These are phyloP conservation scores for Fusarium abutilonis DNA, from an alignment of 2,329 filamentous ascomycete species.

Conservation along the genomic window DNA sequence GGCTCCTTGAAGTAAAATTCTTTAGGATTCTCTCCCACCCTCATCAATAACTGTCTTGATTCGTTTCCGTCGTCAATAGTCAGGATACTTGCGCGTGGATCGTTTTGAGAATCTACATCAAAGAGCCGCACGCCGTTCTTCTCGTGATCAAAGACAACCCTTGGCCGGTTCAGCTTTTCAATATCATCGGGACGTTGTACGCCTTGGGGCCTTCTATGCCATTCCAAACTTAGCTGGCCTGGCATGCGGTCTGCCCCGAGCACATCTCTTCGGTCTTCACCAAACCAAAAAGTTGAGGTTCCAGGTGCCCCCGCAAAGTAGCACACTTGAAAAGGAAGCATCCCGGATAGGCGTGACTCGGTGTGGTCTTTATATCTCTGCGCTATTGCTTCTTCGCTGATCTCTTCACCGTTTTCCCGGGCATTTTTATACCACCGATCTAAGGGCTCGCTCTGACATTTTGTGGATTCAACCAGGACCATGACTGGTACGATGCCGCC, in stretches of 20 bases:
- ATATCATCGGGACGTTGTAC: slow-evolving; percentile 11
- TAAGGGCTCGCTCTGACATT: slow-evolving; percentile 23
- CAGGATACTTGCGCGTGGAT: slow-evolving; percentile 29
- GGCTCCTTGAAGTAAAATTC: not conserved
- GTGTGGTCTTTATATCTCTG: slow-evolving; percentile 11
- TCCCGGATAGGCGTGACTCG: slow-evolving; percentile 39
- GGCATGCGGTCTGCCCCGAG: slow-evolving; percentile 45
- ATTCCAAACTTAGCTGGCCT: slow-evolving; percentile 40
- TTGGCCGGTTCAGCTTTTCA: slow-evolving; percentile 21
- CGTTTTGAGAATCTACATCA: slow-evolving; percentile 28
- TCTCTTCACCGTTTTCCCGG: slow-evolving; percentile 22
- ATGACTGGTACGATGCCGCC: slow-evolving; percentile 43
- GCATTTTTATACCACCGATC: slow-evolving; percentile 5
- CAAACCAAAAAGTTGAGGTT: slow-evolving; percentile 37
- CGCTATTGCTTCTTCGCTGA: slow-evolving; percentile 35
- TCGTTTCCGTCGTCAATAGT: slow-evolving; percentile 18
- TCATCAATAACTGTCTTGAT: slow-evolving; percentile 14
- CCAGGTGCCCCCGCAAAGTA: slow-evolving; percentile 38
- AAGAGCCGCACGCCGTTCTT: slow-evolving; percentile 14
- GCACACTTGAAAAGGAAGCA: slow-evolving; percentile 44
- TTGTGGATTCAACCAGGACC: slow-evolving; percentile 17
- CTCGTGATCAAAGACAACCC: slow-evolving; percentile 34
- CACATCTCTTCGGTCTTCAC: slow-evolving; percentile 42
- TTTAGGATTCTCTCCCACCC: slow-evolving; percentile 7
- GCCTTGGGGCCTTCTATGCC: slow-evolving; percentile 21